Conservation (phyloP, 2,329 filamentous ascomycete species). For the Cercospora sp. region DNA sequence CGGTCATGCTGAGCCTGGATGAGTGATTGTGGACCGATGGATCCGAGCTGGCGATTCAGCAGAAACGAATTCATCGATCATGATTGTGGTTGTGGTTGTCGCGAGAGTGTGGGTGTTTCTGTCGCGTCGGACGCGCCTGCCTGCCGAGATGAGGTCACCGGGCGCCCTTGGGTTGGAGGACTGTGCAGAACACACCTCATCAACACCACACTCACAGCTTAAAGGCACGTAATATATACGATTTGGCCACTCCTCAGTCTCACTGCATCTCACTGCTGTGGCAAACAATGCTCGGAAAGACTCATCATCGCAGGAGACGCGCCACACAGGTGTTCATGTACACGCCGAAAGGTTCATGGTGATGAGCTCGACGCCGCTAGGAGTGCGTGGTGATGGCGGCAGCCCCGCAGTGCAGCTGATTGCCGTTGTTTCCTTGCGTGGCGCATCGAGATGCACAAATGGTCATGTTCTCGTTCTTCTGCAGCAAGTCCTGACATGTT, state of each 20-base stretch:
- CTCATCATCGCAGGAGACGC: background rate
- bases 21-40: conserved; percentile 63
- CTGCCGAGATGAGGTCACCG: background rate
- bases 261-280: background rate
- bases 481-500: background rate
- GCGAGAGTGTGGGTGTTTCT: background rate
- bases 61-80: conserved; percentile 69
- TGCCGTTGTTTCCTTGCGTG: background rate
- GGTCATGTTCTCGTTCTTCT: background rate
- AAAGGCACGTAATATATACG: no score
- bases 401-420: background rate
- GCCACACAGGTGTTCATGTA: background rate
- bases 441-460: background rate
- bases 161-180: background rate
- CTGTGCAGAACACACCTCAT: background rate
- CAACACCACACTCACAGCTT: no score
- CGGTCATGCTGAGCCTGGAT: conserved; percentile 65
- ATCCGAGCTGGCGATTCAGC: conserved; percentile 73
- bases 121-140: background rate
- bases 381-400: background rate
- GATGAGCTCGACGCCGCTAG: background rate
- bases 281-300: background rate
- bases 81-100: no score
- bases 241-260: no score
- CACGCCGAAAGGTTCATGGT: background rate